Base-by-base conservation (phyloP, 352 stramenopile genomes). In the Phytopythium kandeliae region DNA sequence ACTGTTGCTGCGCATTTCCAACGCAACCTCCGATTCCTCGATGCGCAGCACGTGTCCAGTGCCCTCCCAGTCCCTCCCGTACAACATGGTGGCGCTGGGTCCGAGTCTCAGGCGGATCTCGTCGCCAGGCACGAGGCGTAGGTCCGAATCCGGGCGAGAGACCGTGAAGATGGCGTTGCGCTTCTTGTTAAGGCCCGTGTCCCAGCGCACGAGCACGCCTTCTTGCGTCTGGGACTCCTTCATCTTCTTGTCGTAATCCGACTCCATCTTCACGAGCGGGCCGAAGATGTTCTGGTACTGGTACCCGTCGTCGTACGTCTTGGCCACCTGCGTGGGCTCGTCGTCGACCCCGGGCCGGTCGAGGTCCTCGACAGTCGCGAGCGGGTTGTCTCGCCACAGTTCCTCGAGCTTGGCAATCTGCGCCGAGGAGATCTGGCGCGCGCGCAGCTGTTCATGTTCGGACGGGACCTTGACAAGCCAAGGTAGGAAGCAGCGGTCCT, bases 201-300 rank as follows among this genome's bases (percentile, higher is more conserved):
- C 94, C 96, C 96, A 99, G 10, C 86, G 71, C 35, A 98, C 78
- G 51, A 77, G 77, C 15, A 98, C 78, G 22, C 80, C 87, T 48
- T 99, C 96, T 61, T 99, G 93, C 0, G 86, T 98, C 69, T 99
- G 81, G 55, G 85, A 81, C 58, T 99, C 96, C 69, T 99, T 99
- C 78, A 99, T 98, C 66, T 98, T 96, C 66, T 97, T 97, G 78
- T 99, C 97, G 57, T 99, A 99, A 74, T 99, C 97, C 6, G 97
- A 97, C 76, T 99, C 97, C 71, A 99, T 96, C 71, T 99, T 98
- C n/a, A 99, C 96, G 12, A 99, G 69, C 12, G 97, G 97, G 5
- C 92, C 96, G 55, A 99, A 90, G 43, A 99, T 92, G 72, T 99
- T 99, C 71, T 99, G 97, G 77, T 99, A 99, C 76, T 99, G 96